Base-by-base conservation (phyloP, 2,329 filamentous ascomycete species). In the Diplodia intermedia region DNA sequence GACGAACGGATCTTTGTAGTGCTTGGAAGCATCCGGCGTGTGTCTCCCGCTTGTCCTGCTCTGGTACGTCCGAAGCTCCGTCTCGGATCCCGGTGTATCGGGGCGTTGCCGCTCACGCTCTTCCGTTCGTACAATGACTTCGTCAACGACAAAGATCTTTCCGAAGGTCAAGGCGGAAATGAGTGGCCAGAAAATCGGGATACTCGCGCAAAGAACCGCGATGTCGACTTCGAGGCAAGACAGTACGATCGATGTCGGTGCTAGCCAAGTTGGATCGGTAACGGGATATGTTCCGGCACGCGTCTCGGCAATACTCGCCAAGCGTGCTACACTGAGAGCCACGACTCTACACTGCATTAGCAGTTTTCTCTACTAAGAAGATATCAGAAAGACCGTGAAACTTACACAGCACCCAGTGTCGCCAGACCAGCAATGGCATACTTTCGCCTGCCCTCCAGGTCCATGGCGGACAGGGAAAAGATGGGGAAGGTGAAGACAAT, bases 131-230 rank as follows among this genome's bases (percentile, higher is more conserved):
- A 79, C 72, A 54, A 76, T 74, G 69, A 80, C 74, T 67, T 80
- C 77, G 61, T 78, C 79, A 69, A 79, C 75, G 68, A 79, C 77
- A 50, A 78, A 76, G 69, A 79, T 80, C 40, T 75, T 77, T 71
- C 77, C 77, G 43, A 70, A 60, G 5, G 76, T 72, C 18, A 79
- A 60, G 18, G 71, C 73, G 20, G 69, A 70, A 63, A 80, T 75
- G 43, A 75, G 69, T 14, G 78, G 78, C 77, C 77, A 80, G 74
- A 79, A 80, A 53, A 78, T 77, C 26, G 78, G 78, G 38, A 79
- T 76, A 0, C 75, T 77, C 20, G 77, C 78, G 52, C 74, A 75
- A 4, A 79, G 72, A 53, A 79, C 79, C 52, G 77, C 77, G 53
- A 79, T 72, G 70, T 79, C 75, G 71, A 79, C 72, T 70, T 80